phyloP scores from a whole-genome alignment of 1,284 basidiomycete genomes.

The Mrakiaceae sp. region DNA sequence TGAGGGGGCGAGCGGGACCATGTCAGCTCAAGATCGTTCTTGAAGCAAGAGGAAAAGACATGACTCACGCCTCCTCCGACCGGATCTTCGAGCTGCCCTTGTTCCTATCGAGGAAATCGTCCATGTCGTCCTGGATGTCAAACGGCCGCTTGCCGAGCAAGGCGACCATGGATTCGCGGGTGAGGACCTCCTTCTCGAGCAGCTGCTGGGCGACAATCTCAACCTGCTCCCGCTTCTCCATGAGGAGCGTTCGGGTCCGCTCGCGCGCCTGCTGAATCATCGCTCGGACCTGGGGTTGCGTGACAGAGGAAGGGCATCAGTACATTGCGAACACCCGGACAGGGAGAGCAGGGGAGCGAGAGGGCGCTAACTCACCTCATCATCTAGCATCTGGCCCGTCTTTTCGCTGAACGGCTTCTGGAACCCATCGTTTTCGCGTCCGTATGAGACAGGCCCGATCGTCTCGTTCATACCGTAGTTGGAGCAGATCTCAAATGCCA shows the following conservation, averaged over 20 bases:
- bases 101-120: conserved; percentile 67
- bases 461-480: conserved; percentile 93
- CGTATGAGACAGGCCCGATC: conserved; percentile 93
- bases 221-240: conserved; percentile 71
- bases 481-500: conserved; percentile 88
- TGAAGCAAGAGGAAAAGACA: too few species aligned
- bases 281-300: conserved; percentile 60
- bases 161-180: conserved; percentile 76
- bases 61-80: too few species aligned
- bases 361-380: conserved; percentile 30
- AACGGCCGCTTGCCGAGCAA: conserved; percentile 79
- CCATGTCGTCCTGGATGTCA: conserved; percentile 73
- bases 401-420: conserved; percentile 97
- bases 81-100: neutral
- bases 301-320: neutral
- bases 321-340: neutral
- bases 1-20: too few species aligned
- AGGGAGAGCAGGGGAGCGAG: neutral
- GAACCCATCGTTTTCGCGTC: conserved; percentile 75
- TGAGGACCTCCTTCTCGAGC: conserved; percentile 89
- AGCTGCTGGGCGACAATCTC: conserved; percentile 88
- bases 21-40: too few species aligned
- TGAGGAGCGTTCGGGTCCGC: conserved; percentile 72
- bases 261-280: conserved; percentile 85
- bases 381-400: conserved; percentile 86